Evolutionary conservation across 2,329 filamentous ascomycete species (phyloP).

Genomic region (Venturia carpophila): DNA sequence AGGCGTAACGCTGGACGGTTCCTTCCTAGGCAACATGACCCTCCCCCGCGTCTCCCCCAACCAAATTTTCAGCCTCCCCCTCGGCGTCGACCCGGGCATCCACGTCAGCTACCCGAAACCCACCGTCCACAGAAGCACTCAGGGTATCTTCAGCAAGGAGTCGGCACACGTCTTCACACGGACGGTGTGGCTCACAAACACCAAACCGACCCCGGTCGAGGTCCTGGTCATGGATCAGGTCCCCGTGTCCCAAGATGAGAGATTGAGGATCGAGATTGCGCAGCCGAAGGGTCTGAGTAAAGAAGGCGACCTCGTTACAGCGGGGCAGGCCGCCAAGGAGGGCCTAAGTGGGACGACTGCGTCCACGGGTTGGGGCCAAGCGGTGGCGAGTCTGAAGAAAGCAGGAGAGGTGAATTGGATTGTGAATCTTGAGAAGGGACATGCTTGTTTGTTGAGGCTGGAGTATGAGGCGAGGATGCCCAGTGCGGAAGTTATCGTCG

Average conservation of each 20-base stretch:
- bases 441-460: conserved; percentile 48
- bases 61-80: conserved; percentile 45
- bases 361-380: conserved; percentile 43
- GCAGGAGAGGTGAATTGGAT: conserved; percentile 53
- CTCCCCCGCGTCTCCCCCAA: conserved; percentile 51
- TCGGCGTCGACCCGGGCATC: conserved; percentile 55
- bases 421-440: conserved; percentile 50
- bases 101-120: conserved; percentile 49
- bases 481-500: conserved; percentile 37
- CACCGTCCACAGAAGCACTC: conserved; percentile 44
- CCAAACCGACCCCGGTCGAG: conserved; percentile 34
- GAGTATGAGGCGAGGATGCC: conserved; percentile 57
- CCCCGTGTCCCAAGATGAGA: conserved; percentile 54
- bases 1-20: conserved; percentile 55
- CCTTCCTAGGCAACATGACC: conserved; percentile 51
- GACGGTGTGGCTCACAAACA: conserved; percentile 45
- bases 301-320: conserved; percentile 33
- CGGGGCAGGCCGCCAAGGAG: conserved; percentile 27
- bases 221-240: conserved; percentile 53
- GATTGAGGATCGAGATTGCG: conserved; percentile 45
- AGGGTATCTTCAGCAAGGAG: conserved; percentile 49
- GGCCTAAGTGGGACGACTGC: conserved; percentile 10
- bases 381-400: conserved; percentile 47
- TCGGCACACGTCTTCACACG: conserved; percentile 45
- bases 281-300: conserved; percentile 42